Percentiles rank a stretch among this genome's conserved stretches.
These are phyloP conservation scores for Pholiota molesta DNA, from an alignment of 768 basidiomycete species.

Conservation along the genomic window DNA sequence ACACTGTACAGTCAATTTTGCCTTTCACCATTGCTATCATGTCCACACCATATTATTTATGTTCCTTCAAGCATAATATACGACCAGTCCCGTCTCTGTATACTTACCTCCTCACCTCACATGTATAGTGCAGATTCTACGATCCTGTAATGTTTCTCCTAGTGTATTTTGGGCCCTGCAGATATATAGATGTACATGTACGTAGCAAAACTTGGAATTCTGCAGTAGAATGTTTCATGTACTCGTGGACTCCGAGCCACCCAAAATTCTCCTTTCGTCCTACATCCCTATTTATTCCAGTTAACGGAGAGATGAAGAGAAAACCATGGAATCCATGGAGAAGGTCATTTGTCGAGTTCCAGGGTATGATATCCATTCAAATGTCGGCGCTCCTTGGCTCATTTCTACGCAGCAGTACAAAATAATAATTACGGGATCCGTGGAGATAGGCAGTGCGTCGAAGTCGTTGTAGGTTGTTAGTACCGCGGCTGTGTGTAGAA, in stretches of 20 bases:
- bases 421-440: constrained; percentile 12
- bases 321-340: constrained; percentile 8
- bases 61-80: constrained; percentile 6
- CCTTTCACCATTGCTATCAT: constrained; percentile 6
- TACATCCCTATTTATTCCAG: background rate
- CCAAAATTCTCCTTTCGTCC: background rate
- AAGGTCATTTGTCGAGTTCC: background rate
- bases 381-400: background rate
- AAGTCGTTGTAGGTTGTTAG: background rate
- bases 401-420: constrained; percentile 3
- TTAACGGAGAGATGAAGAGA: background rate
- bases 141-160: background rate
- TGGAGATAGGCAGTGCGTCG: constrained; percentile 7
- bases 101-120: constrained; percentile 1
- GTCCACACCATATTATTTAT: constrained; percentile 6
- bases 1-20: background rate
- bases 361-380: background rate
- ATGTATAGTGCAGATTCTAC: constrained; percentile 4
- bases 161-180: constrained; percentile 9
- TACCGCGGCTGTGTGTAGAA: constrained; percentile 7
- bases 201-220: constrained; percentile 1
- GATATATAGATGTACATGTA: constrained; percentile 11
- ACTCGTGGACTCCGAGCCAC: background rate
- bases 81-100: constrained; percentile 1
- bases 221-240: constrained; percentile 9